phyloP scores from a whole-genome alignment of 208 protist genomes.

The Hexamita inflata region DNA sequence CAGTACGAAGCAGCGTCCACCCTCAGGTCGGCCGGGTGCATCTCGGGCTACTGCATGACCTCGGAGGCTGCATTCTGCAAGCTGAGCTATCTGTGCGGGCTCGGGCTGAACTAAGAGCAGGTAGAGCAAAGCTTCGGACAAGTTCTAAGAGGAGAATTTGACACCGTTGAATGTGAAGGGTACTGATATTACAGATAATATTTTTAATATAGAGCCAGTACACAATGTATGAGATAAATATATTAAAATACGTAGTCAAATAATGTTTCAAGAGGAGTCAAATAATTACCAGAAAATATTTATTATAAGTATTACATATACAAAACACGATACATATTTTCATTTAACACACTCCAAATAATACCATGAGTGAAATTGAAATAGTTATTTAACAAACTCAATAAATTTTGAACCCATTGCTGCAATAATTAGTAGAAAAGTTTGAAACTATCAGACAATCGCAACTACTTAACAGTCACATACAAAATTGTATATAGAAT shows the following conservation, averaged over 20 bases:
- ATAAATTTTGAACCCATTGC: too few species aligned
- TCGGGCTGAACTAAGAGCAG: not conserved
- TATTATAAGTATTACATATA: constrained; percentile 1
- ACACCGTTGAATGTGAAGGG: not conserved
- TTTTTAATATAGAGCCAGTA: not conserved
- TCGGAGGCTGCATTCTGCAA: constrained; percentile 32
- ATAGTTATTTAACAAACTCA: too few species aligned
- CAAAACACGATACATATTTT: too few species aligned
- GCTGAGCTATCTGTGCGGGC: not conserved
- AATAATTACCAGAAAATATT: not conserved
- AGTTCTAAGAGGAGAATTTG: constrained; percentile 9
- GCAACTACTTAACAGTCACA: too few species aligned
- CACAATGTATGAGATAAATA: not conserved
- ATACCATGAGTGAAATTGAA: too few species aligned
- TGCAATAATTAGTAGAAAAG: too few species aligned
- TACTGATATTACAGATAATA: not conserved
- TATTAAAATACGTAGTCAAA: not conserved
- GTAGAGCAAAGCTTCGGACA: not conserved
- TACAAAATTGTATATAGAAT: too few species aligned
- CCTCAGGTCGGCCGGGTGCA: not conserved
- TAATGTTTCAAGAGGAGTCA: not conserved
- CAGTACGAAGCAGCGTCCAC: constrained; percentile 55
- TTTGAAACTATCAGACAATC: too few species aligned
- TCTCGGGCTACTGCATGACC: constrained; percentile 25
- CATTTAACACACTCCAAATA: too few species aligned